Evolutionary conservation across 202 grass and related monocot species (phyloP), one percentile per base, ranked within the genome.

Genomic region (Alloteropsis angusta): DNA sequence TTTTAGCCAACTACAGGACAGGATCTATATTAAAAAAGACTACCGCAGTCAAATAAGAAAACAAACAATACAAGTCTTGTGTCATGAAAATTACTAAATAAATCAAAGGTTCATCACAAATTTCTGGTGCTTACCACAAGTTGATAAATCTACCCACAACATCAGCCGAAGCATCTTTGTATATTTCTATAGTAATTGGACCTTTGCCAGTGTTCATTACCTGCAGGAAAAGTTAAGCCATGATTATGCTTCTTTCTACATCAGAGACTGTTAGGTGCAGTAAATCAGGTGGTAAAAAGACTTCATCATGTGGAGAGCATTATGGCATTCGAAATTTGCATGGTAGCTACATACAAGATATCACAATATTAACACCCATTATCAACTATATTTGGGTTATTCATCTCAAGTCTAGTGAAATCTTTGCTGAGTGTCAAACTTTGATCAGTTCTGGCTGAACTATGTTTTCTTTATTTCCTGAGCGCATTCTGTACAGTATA

Each of bases 131-230:
- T 83, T 85, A 97, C 94, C 91, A 97, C 41, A 97, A 87, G 36
- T 90, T 85, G 28, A 88, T 61, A 80, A 97, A 97, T 83, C 75
- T 97, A 79, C 83, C 85, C 65, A 97, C 87, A 75, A 88, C 87
- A 85, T 83, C 80, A 74, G 76, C 60, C 65, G 94, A 94, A 80
- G 95, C 83, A 81, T 94, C 91, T 71, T 94, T 97, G 81, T 78
- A 85, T 72, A 97, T 83, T 92, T 97, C 87, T 83, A 90, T 85
- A 75, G 80, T 87, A 78, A 97, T 92, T 85, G 77, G 42, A 63
- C 95, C 95, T 84, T 94, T 97, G 17, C 56, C 81, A 1, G 95
- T 97, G 65, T 87, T 88, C 16, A 97, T 87, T 82, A 90, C 83
- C 95, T 97, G 59, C 68, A 83, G 10, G 69, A 76, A 63, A 85